A percentile compares a stretch with the other conserved stretches of the same genome.
Conservation (phyloP, 352 stramenopile genomes). For the Phytophthora podocarpi region DNA sequence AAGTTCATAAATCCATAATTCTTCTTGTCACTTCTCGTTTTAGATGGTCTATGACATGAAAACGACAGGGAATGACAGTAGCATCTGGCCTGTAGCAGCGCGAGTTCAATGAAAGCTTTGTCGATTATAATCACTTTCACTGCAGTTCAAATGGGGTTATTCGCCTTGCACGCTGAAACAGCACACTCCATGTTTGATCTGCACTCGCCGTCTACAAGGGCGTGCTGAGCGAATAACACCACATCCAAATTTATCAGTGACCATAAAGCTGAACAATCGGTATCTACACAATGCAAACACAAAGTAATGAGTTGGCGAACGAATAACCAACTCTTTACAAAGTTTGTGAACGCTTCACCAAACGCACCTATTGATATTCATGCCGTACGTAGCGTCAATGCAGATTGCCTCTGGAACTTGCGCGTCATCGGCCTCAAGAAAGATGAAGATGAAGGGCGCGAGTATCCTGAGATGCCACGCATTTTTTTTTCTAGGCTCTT, state of each 20-base stretch:
- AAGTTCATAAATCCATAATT: not conserved
- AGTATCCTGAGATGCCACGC: conserved; percentile 6
- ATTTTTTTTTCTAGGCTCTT: too few species aligned
- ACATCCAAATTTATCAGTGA: too few species aligned
- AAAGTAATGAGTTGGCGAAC: conserved; percentile 3
- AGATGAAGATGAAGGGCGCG: too few species aligned
- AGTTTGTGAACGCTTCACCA: not conserved
- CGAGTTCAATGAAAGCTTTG: conserved; percentile 11
- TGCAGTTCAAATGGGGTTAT: not conserved
- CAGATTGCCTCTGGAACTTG: conserved; percentile 16
- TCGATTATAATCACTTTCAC: conserved; percentile 13
- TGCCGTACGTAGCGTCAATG: conserved; percentile 15
- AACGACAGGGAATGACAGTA: conserved; percentile 7
- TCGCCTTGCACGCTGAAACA: conserved; percentile 5
- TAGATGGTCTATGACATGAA: conserved; percentile 17
- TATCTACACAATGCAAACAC: conserved; percentile 12
- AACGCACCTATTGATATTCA: conserved; percentile 12
- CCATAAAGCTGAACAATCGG: conserved; percentile 20
- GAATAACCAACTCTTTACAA: not conserved
- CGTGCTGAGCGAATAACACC: conserved; percentile 7
- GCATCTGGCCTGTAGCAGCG: not conserved
- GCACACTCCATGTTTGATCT: conserved; percentile 1
- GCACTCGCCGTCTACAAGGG: conserved; percentile 4
- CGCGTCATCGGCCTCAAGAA: conserved; percentile 1
- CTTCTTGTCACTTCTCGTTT: conserved; percentile 10